Evolutionary conservation across 2,329 filamentous ascomycete species (phyloP).

Genomic region (Sporothrix variecibatus): DNA sequence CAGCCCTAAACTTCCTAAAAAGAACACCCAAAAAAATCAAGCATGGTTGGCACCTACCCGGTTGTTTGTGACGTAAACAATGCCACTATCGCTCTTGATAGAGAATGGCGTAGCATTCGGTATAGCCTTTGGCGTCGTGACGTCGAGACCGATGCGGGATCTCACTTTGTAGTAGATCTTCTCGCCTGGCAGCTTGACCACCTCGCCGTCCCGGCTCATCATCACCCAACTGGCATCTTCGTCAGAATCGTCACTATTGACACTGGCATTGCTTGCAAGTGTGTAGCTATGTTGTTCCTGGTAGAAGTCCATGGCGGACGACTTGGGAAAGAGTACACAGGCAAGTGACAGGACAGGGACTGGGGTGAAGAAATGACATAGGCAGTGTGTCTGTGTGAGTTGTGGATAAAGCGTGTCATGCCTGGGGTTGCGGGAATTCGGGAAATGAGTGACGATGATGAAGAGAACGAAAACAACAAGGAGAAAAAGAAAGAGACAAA

Average conservation of each 20-base stretch:
- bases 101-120: constrained; percentile 65
- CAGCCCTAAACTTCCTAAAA: not conserved
- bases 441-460: not conserved
- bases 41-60: constrained; percentile 57
- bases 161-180: constrained; percentile 78
- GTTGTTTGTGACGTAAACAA: constrained; percentile 81
- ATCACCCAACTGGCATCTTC: constrained; percentile 78
- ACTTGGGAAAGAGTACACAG: constrained; percentile 20
- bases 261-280: constrained; percentile 44
- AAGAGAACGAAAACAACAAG: not conserved
- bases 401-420: constrained; percentile 29
- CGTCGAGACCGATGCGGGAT: constrained; percentile 72
- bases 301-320: constrained; percentile 31
- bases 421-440: not conserved
- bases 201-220: constrained; percentile 71
- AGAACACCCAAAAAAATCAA: not conserved
- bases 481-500: not conserved
- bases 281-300: constrained; percentile 41
- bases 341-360: constrained; percentile 23
- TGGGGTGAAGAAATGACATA: constrained; percentile 25
- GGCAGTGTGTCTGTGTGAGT: constrained; percentile 17
- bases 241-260: constrained; percentile 54
- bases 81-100: constrained; percentile 72
- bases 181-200: constrained; percentile 84
- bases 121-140: constrained; percentile 70